Evolutionary conservation across 169 alveolate species (phyloP), one percentile per base, ranked within the genome.

Genomic region (Eimeria tenella): DNA sequence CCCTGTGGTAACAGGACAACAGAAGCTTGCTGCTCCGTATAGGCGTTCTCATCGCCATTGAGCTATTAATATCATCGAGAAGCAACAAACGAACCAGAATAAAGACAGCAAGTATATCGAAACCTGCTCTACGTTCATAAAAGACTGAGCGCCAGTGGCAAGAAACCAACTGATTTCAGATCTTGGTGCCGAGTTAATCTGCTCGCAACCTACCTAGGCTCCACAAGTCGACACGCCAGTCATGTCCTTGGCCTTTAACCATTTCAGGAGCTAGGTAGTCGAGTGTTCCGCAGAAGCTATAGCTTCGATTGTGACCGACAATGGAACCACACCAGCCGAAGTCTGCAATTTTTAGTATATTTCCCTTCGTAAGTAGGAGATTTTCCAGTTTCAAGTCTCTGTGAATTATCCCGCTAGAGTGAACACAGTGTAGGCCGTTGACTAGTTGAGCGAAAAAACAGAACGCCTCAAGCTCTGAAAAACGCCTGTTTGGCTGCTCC

Each of bases 181-280:
- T 31, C 13, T 6, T 75, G 65, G 3, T 17, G 31, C 83, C 7
- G 52, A 31, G 60, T 23, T 31, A 75, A 75, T 42, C 65, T 0
- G 62, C n/a, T 31, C 49, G 49, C 25, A 17, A 63, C 93, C 13
- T 93, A 93, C 99, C 99, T 4, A 97, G 86, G 87, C 97, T 97
- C 99, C 99, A 98, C 21, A 97, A 75, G 96, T 98, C 99, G 3
- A 98, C 96, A 21, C 96, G 94, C 94, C 98, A 97, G 90, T 98
- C 98, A 90, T 98, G 99, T n/a, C 99, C 99, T 25, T 83, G 84
- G 75, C 98, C 98, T 91, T 95, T 94, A 89, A 98, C 97, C 98
- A 98, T 98, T 95, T 98, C 99, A 42, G 99, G 99, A 0, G 99
- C 98, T 42, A 97, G 94, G 79, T 98, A 97, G 73, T 97, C 99